Conservation (phyloP, 495 filamentous ascomycete genomes). For the Hyphodiscus hymeniophilus region DNA sequence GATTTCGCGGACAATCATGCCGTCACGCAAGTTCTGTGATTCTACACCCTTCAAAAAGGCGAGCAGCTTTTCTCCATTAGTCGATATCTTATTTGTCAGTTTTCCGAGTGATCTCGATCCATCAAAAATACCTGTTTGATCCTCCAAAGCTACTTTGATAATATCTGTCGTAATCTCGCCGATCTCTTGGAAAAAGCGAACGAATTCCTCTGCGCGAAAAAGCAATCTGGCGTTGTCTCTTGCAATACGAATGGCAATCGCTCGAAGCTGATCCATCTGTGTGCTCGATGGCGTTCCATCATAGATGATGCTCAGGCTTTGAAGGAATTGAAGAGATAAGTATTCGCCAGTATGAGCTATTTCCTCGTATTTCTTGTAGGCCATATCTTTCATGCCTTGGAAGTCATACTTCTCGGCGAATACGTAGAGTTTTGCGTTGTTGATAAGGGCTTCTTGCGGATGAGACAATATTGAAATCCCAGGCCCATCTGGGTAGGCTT, state of each 20-base stretch:
- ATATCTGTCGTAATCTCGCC: conserved; percentile 5
- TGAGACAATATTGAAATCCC: background rate
- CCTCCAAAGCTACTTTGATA: background rate
- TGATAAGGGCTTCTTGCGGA: conserved; percentile 1
- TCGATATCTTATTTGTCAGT: too few relatives aligned
- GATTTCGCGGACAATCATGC: too few relatives aligned
- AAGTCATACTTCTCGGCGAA: conserved; percentile 12
- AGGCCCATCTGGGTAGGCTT: too few relatives aligned
- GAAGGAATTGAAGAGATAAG: background rate
- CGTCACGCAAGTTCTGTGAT: too few relatives aligned
- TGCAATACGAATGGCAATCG: background rate
- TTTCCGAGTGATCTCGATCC: too few relatives aligned
- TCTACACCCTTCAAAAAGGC: too few relatives aligned
- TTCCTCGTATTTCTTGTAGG: conserved; percentile 3
- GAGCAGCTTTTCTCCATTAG: too few relatives aligned
- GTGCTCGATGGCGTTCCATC: background rate
- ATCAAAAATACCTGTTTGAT: too few relatives aligned
- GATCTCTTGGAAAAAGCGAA: background rate
- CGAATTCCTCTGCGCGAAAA: background rate
- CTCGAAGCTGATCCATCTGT: background rate
- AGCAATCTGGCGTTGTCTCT: background rate
- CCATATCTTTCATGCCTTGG: conserved; percentile 3
- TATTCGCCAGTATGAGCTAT: background rate
- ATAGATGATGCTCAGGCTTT: conserved; percentile 1
- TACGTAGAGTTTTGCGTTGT: conserved; percentile 11